These are phyloP conservation scores for Beta vulgaris DNA, from an alignment of 148 eudicot genomes.

Conservation along the genomic window DNA sequence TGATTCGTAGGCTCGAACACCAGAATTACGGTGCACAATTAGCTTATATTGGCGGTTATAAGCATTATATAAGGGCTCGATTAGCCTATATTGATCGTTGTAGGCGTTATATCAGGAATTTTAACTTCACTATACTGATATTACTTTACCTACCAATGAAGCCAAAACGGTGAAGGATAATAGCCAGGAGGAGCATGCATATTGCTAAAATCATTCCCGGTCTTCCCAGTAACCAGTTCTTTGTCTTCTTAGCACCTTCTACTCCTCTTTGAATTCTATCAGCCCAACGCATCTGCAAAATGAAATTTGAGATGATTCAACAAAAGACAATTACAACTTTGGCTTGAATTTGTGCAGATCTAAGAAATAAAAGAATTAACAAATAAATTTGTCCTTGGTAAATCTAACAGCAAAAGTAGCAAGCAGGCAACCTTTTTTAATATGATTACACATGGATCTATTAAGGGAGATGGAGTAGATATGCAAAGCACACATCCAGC, in stretches of 20 bases:
- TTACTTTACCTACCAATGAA: slow-evolving; percentile 58
- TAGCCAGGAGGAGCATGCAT: slow-evolving; percentile 71
- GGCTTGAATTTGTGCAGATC: not conserved
- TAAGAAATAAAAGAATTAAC: no score
- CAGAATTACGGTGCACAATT: not conserved
- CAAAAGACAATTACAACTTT: not conserved
- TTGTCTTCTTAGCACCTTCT: slow-evolving; percentile 73
- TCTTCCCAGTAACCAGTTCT: slow-evolving; percentile 89
- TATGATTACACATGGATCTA: no score
- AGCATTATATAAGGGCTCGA: not conserved
- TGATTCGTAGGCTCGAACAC: not conserved
- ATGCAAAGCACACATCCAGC: not conserved
- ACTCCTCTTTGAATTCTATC: slow-evolving; percentile 84
- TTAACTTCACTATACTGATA: not conserved
- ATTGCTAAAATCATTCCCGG: slow-evolving; percentile 80
- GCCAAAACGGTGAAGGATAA: slow-evolving; percentile 79
- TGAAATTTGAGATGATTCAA: slow-evolving; percentile 1
- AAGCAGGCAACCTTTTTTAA: no score
- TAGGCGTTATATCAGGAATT: not conserved
- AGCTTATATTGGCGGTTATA: not conserved
- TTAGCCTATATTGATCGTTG: not conserved
- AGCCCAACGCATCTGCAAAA: slow-evolving; percentile 89
- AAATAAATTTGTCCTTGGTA: no score
- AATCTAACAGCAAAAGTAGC: not conserved
- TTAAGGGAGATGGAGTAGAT: not conserved